phyloP scores from a whole-genome alignment of 2,329 filamentous ascomycete genomes.

The Aspergillus costaricaensis region DNA sequence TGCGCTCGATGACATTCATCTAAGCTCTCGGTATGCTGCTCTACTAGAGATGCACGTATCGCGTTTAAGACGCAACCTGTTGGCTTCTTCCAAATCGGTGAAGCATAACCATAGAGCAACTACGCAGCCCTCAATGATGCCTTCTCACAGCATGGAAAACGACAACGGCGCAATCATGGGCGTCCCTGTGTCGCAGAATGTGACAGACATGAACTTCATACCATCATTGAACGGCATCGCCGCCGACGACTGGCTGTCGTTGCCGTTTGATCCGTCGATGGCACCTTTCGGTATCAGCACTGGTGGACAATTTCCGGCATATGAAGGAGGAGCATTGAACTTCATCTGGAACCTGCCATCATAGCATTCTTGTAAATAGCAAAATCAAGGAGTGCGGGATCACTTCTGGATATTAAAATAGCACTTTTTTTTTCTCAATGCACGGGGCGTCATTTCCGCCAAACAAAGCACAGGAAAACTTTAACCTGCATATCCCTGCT shows the following conservation, averaged over 20 bases:
- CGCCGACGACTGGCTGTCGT: conserved; percentile 46
- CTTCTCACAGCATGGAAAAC: conserved; percentile 29
- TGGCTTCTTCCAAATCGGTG: conserved; percentile 35
- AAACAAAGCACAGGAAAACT: background rate
- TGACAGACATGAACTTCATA: conserved; percentile 32
- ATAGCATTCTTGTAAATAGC: conserved; percentile 15
- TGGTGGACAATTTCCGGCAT: conserved; percentile 42
- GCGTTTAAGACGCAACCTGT: conserved; percentile 42
- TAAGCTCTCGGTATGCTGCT: conserved; percentile 54
- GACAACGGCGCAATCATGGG: conserved; percentile 23
- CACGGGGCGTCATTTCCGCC: background rate
- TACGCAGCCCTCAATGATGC: conserved; percentile 33
- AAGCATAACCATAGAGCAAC: conserved; percentile 30
- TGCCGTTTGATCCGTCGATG: conserved; percentile 48
- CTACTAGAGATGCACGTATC: conserved; percentile 51
- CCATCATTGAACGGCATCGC: conserved; percentile 33
- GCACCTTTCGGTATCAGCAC: conserved; percentile 44
- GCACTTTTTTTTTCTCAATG: background rate
- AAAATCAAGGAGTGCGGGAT: background rate
- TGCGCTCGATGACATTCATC: conserved; percentile 55
- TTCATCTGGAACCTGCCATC: conserved; percentile 48
- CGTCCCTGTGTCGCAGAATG: conserved; percentile 26
- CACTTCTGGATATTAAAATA: background rate
- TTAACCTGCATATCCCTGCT: background rate
- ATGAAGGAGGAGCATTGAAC: conserved; percentile 43